Base-by-base conservation (phyloP, 805 yeast genomes). In the Sporopachydermia quercuum region DNA sequence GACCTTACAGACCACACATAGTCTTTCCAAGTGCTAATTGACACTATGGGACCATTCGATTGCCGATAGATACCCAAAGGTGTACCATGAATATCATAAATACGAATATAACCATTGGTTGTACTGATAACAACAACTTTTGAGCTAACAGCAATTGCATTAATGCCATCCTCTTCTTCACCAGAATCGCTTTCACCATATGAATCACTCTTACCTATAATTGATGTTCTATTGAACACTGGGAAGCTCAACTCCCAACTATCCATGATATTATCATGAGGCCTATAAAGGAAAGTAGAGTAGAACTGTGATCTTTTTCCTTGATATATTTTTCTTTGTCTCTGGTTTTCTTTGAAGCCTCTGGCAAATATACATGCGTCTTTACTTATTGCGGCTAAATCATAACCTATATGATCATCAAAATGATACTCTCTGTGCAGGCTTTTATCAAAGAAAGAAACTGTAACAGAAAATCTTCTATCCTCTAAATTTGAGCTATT, bases 361-460 rank as follows among this genome's bases (percentile, higher is more conserved):
- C 58, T 61, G 1, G 76, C 93, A 40, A 84, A 67, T 3, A 84
- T 52, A 2, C 79, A 57, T 2, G 91, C 95, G 1, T 65, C 66
- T 14, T 68, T 70, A 39, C 78, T 77, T 50, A 89, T 64, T 1
- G 81, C 72, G 18, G 94, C 89, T 39, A 84, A 57, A 53, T 85
- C 94, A 56, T 68, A 84, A 11, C 71, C 68, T 44, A 68, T 66
- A 37, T 71, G 56, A 57, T 89, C 97, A 37, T 76, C 78, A 59
- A 89, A 87, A 57, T 85, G 89, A 50, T 84, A 84, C 49, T 85
- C 95, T 42, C 76, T 72, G 52, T 78, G 79, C 8, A 68, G 51
- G 0, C 84, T 74, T 40, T 79, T 65, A 54, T 89, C 96, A 51
- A 84, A 85, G 52, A 91, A 89, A 11, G 84, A 73, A 2, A 87